Percentiles rank a stretch among this genome's conserved stretches.
These are phyloP conservation scores for Leucocoprinus sp. DNA, from an alignment of 768 basidiomycete species.

Conservation along the genomic window DNA sequence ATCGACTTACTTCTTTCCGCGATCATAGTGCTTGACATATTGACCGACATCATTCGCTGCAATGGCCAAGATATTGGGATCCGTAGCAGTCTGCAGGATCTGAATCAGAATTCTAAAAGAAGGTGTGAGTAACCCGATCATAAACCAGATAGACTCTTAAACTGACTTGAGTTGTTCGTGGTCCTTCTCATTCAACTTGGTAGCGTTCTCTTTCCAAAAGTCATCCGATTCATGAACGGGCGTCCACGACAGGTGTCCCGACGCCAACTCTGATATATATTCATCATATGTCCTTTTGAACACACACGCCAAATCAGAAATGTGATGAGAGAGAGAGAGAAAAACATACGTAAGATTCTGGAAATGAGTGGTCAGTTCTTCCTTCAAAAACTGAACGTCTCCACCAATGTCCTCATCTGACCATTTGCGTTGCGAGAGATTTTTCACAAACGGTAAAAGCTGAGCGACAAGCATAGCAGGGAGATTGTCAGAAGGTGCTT, in stretches of 20 bases:
- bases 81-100: slow-evolving; percentile 59
- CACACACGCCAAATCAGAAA: not conserved
- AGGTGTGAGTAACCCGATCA: not conserved
- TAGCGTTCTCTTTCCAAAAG: slow-evolving; percentile 96
- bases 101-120: slow-evolving; percentile 58
- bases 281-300: slow-evolving; percentile 99
- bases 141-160: not conserved
- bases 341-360: slow-evolving; percentile 78
- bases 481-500: slow-evolving; percentile 82
- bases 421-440: slow-evolving; percentile 78
- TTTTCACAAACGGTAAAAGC: slow-evolving; percentile 80
- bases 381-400: slow-evolving; percentile 80
- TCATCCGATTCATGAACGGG: slow-evolving; percentile 94
- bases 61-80: slow-evolving; percentile 79
- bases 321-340: not conserved
- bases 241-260: slow-evolving; percentile 90
- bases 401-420: slow-evolving; percentile 93
- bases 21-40: slow-evolving; percentile 86
- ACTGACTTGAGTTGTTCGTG: slow-evolving; percentile 76
- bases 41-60: slow-evolving; percentile 91
- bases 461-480: slow-evolving; percentile 89
- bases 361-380: slow-evolving; percentile 79
- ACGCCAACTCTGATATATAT: slow-evolving; percentile 83
- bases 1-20: slow-evolving; percentile 81
- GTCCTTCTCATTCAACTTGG: slow-evolving; percentile 78